Evolutionary conservation across 441 rosid genomes (phyloP).

Genomic region (Viola pubescens): DNA sequence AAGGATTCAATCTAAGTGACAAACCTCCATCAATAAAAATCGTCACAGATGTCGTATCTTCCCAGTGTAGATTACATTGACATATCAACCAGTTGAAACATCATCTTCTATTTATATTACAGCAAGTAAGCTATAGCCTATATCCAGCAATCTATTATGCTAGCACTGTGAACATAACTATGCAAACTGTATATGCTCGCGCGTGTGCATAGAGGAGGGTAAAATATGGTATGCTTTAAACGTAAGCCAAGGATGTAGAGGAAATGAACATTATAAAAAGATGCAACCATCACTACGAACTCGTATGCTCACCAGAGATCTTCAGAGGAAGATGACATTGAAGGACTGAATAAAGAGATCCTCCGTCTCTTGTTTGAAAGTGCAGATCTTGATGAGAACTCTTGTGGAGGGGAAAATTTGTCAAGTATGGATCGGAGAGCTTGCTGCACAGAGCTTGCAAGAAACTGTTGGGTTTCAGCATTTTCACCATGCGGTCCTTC

Average conservation of each 20-base stretch:
- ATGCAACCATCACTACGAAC: neutral
- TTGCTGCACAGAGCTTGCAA: constrained; percentile 27
- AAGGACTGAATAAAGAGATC: constrained; percentile 24
- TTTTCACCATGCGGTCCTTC: constrained; percentile 18
- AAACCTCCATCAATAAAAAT: neutral
- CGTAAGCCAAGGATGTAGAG: constrained; percentile 2
- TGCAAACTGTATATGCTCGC: neutral
- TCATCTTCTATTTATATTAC: neutral
- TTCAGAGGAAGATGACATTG: constrained; percentile 14
- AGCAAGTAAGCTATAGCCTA: neutral
- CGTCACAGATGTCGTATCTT: neutral
- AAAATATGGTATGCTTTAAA: constrained; percentile 10
- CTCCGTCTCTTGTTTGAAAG: constrained; percentile 35
- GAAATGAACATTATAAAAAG: neutral
- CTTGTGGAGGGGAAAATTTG: constrained; percentile 30
- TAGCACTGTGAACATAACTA: neutral
- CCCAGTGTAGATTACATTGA: neutral
- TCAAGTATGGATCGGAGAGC: constrained; percentile 32
- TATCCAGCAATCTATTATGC: neutral
- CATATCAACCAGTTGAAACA: neutral
- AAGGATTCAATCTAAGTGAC: no score
- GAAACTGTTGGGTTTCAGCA: constrained; percentile 14
- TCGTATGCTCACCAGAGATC: constrained; percentile 1
- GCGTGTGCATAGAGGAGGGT: neutral
- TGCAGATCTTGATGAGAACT: constrained; percentile 26